Evolutionary conservation across 345 rosid species (phyloP).

Genomic region (Bretschneidera sinensis): DNA sequence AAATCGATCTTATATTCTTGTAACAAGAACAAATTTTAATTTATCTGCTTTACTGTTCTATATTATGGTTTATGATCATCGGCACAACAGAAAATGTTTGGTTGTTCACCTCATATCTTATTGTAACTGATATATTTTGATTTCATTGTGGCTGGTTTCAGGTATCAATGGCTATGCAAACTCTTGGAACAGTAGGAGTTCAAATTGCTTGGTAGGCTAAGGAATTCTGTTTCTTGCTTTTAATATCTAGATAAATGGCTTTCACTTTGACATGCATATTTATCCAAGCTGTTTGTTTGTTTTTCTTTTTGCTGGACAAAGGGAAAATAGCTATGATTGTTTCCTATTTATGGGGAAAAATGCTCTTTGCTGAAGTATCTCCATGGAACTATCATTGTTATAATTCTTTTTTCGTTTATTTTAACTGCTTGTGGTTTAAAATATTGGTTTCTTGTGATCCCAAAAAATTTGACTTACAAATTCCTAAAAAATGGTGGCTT

Average conservation of each 20-base stretch:
- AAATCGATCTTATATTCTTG: too few species aligned
- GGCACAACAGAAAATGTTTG: neutral
- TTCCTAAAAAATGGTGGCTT: too few species aligned
- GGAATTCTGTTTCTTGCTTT: slow-evolving; percentile 3
- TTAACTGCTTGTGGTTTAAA: neutral
- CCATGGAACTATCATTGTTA: neutral
- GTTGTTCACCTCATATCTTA: neutral
- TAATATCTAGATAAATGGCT: neutral
- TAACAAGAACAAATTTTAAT: neutral
- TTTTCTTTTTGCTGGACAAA: too few species aligned
- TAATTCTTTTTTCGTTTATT: too few species aligned
- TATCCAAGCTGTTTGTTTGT: too few species aligned
- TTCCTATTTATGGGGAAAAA: neutral
- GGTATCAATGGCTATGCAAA: slow-evolving; percentile 95
- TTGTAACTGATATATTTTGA: neutral
- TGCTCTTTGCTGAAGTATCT: neutral
- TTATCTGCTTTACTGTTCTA: neutral
- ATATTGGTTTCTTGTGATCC: neutral
- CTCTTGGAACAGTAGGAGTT: slow-evolving; percentile 79
- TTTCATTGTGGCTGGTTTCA: slow-evolving; percentile 23
- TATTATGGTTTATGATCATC: neutral
- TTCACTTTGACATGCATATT: too few species aligned
- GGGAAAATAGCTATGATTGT: too few species aligned
- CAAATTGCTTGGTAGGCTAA: slow-evolving; percentile 74
- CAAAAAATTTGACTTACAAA: too few species aligned